Evolutionary conservation across 192 early-diverging fungal species (phyloP).

Genomic region (Coemansia sp.): DNA sequence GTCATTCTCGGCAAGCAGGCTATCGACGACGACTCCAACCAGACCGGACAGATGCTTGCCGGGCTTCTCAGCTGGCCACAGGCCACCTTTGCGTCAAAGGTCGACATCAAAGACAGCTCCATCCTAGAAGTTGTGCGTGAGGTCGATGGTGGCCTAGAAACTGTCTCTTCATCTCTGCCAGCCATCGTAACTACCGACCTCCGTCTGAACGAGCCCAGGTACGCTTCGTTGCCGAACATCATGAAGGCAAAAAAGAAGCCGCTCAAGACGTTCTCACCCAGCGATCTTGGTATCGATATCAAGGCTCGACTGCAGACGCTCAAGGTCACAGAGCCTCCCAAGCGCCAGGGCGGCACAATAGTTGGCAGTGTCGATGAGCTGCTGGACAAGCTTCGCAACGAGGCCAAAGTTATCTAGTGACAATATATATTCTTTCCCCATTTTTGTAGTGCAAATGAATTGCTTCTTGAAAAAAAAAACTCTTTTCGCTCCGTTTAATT

Average conservation of each 20-base stretch:
- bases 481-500: no score
- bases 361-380: conserved; percentile 94
- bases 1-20: conserved; percentile 98
- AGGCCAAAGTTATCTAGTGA: conserved; percentile 69
- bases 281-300: conserved; percentile 83
- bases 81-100: conserved; percentile 96
- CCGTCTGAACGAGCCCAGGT: conserved; percentile 93
- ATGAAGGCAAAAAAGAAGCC: conserved; percentile 99
- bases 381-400: conserved; percentile 83
- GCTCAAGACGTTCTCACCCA: conserved; percentile 71
- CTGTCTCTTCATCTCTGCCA: conserved; percentile 78
- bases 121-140: conserved; percentile 86
- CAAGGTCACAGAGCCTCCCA: conserved; percentile 89
- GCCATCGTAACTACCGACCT: conserved; percentile 94
- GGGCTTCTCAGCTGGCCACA: conserved; percentile 93
- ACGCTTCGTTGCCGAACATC: conserved; percentile 88
- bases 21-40: conserved; percentile 97
- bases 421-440: no score
- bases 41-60: conserved; percentile 98
- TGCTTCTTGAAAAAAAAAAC: no score
- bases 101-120: conserved; percentile 69
- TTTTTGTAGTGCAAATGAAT: no score
- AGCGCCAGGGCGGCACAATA: conserved; percentile 87
- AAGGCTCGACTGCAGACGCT: conserved; percentile 80
- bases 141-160: conserved; percentile 97